These are phyloP conservation scores for Saturnispora hagleri DNA, from an alignment of 805 yeast genomes.

Conservation along the genomic window DNA sequence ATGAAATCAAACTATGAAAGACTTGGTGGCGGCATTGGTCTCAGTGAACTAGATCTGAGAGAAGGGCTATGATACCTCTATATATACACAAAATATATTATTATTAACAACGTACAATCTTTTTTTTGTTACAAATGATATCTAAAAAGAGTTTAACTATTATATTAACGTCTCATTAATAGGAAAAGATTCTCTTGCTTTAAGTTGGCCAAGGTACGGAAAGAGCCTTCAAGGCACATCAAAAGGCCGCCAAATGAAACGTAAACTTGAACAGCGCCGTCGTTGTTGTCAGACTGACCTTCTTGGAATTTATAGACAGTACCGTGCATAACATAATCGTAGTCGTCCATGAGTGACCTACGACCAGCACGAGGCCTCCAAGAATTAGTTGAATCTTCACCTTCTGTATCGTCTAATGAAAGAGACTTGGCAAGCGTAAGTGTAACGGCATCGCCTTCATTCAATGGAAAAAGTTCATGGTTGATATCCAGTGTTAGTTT, in stretches of 20 bases:
- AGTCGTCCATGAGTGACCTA: slow-evolving; percentile 86
- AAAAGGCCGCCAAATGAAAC: slow-evolving; percentile 93
- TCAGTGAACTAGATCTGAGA: slow-evolving; percentile 76
- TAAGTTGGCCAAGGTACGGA: slow-evolving; percentile 76
- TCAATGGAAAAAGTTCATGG: slow-evolving; percentile 84
- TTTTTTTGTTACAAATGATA: background rate
- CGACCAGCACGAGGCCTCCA: slow-evolving; percentile 84
- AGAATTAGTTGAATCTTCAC: slow-evolving; percentile 23
- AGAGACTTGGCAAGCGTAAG: slow-evolving; percentile 78
- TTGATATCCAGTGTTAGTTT: slow-evolving; percentile 83
- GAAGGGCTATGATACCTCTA: slow-evolving; percentile 16
- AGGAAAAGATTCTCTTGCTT: slow-evolving; percentile 93
- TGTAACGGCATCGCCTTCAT: slow-evolving; percentile 67
- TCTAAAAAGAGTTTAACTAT: background rate
- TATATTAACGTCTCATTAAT: slow-evolving; percentile 56
- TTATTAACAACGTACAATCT: background rate
- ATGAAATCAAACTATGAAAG: slow-evolving; percentile 60
- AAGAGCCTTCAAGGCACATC: slow-evolving; percentile 90
- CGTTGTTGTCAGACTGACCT: slow-evolving; percentile 40
- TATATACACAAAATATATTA: background rate
- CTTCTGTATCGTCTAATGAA: slow-evolving; percentile 38
- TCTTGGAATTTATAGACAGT: slow-evolving; percentile 96
- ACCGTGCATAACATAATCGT: slow-evolving; percentile 97
- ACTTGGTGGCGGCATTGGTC: slow-evolving; percentile 68
- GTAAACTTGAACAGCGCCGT: slow-evolving; percentile 59